A percentile compares a stretch with the other conserved stretches of the same genome.
These are phyloP conservation scores for Ophiocordyceps sinensis DNA, from an alignment of 2,329 filamentous ascomycete species.

Conservation along the genomic window DNA sequence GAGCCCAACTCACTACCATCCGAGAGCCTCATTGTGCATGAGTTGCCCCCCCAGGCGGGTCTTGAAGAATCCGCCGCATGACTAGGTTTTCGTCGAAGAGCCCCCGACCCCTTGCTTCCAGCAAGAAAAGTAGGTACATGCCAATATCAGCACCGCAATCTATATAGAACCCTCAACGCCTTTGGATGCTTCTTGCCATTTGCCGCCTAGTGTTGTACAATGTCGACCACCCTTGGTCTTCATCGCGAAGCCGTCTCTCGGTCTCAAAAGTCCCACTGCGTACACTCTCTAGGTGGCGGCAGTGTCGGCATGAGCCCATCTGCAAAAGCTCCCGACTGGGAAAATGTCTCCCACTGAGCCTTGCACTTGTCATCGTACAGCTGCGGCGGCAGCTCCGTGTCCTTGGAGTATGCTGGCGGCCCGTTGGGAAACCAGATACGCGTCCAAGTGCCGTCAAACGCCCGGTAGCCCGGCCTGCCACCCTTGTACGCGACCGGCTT, in stretches of 20 bases:
- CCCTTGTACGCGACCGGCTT: slow-evolving; percentile 45
- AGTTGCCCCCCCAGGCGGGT: no score
- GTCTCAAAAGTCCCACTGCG: slow-evolving; percentile 53
- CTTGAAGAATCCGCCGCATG: no score
- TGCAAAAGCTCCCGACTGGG: slow-evolving; percentile 51
- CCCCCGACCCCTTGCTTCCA: background rate
- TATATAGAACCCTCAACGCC: slow-evolving; percentile 3
- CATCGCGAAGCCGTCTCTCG: no score
- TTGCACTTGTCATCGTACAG: slow-evolving; percentile 45
- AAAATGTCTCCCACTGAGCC: slow-evolving; percentile 49
- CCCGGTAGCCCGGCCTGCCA: slow-evolving; percentile 31
- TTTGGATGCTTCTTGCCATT: background rate
- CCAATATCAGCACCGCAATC: background rate
- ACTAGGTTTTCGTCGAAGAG: no score
- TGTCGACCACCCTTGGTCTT: background rate
- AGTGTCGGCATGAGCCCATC: slow-evolving; percentile 60
- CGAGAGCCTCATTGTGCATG: no score
- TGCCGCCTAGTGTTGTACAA: background rate
- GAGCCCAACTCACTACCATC: background rate
- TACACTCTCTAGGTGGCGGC: slow-evolving; percentile 66
- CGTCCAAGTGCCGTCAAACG: slow-evolving; percentile 39
- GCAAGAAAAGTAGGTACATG: background rate
- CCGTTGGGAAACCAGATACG: slow-evolving; percentile 65
- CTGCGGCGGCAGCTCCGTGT: slow-evolving; percentile 45
- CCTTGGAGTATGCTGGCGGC: slow-evolving; percentile 45